These are phyloP conservation scores for Leishmania tropica DNA, from an alignment of 208 protist species.

Conservation along the genomic window DNA sequence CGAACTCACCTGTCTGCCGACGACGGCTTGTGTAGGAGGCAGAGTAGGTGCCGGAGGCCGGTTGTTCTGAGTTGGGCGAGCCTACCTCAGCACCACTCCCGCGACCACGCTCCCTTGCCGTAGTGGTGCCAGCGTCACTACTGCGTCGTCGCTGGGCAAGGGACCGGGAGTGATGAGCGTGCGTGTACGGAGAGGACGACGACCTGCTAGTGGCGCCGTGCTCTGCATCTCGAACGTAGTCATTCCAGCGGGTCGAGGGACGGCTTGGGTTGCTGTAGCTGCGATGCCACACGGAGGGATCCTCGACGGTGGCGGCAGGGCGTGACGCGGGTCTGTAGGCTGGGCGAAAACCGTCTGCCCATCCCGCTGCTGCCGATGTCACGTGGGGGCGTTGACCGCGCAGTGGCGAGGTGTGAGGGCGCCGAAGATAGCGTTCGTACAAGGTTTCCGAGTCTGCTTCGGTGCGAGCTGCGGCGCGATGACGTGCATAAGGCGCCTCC, in stretches of 20 bases:
- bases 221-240: slow-evolving; percentile 41
- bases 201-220: neutral
- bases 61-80: neutral
- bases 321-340: neutral
- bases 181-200: neutral
- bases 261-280: slow-evolving; percentile 6
- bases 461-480: neutral
- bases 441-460: neutral
- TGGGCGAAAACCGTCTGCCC: slow-evolving; percentile 1
- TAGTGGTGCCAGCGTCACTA: neutral
- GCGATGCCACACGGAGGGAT: neutral
- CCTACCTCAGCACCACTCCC: neutral
- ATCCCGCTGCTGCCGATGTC: slow-evolving; percentile 2
- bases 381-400: neutral
- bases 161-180: neutral
- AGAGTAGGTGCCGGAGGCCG: slow-evolving; percentile 3
- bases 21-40: slow-evolving; percentile 13
- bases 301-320: neutral
- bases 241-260: slow-evolving; percentile 43
- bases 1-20: neutral
- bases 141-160: slow-evolving; percentile 3
- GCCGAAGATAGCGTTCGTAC: neutral
- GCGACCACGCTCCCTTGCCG: too few species aligned
- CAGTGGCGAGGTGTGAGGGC: neutral
- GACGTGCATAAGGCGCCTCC: neutral